phyloP scores from a whole-genome alignment of 108 stramenopile species.

The Nannochloropsis salina region DNA sequence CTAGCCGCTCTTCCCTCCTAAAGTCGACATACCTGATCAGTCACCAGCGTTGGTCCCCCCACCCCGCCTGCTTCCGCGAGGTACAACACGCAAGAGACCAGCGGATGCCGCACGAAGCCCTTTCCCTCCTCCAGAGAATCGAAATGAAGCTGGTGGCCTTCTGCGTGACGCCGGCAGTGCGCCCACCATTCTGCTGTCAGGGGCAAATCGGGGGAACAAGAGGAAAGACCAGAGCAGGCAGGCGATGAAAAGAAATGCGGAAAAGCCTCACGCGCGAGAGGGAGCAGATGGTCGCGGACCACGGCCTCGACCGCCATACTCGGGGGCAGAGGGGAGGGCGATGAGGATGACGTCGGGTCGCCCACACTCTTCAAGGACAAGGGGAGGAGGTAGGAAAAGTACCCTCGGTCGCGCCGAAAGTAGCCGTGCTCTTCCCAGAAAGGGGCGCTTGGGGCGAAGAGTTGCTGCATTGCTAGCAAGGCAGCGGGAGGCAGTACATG shows the following conservation, averaged over 20 bases:
- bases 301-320: not conserved
- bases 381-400: conserved; percentile 20
- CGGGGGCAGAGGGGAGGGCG: not conserved
- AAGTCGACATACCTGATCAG: not conserved
- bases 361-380: not conserved
- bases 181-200: conserved; percentile 66
- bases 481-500: not conserved
- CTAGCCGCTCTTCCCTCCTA: not conserved
- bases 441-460: not conserved
- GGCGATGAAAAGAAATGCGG: not conserved
- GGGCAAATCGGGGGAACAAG: not conserved
- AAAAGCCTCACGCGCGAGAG: not conserved
- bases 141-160: conserved; percentile 80
- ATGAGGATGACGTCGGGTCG: not conserved
- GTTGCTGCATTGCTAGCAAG: not conserved
- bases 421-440: conserved; percentile 12
- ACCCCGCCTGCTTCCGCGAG: conserved; percentile 37
- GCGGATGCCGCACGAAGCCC: conserved; percentile 63
- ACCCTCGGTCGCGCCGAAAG: not conserved
- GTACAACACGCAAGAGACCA: conserved; percentile 66
- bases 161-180: conserved; percentile 74
- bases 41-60: not conserved
- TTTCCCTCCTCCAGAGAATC: conserved; percentile 73
- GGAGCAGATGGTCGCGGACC: not conserved
- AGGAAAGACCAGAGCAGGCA: too few species aligned